Percentiles rank a stretch among this genome's conserved stretches.
Conservation (phyloP, 2,329 filamentous ascomycete genomes). For the Xylariaceae sp. region DNA sequence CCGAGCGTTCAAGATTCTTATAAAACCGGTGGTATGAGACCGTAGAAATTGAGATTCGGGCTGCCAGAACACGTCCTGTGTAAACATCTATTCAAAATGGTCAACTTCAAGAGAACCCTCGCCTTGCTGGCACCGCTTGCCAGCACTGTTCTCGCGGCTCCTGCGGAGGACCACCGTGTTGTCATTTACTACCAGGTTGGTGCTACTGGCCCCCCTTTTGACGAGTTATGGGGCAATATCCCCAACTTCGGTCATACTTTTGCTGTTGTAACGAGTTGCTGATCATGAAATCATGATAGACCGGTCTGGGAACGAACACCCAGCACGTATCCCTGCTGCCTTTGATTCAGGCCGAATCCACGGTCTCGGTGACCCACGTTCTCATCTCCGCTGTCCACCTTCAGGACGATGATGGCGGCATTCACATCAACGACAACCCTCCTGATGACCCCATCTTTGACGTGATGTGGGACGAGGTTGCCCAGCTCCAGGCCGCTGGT, state of each 20-base stretch:
- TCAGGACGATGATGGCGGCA: conserved; percentile 58
- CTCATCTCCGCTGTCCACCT: conserved; percentile 84
- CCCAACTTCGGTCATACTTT: not conserved
- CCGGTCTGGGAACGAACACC: conserved; percentile 41
- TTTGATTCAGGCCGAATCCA: conserved; percentile 41
- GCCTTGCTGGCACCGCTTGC: conserved; percentile 24
- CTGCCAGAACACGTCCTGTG: conserved; percentile 2
- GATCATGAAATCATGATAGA: conserved; percentile 38
- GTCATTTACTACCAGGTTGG: conserved; percentile 32
- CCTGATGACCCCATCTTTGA: conserved; percentile 63
- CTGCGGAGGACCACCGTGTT: conserved; percentile 36
- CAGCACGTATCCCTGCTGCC: conserved; percentile 48
- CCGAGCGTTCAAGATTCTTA: not conserved
- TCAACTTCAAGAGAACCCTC: conserved; percentile 18
- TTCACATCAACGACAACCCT: conserved; percentile 75
- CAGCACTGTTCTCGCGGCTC: conserved; percentile 17
- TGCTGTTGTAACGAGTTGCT: not conserved
- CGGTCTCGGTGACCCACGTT: conserved; percentile 64
- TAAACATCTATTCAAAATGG: conserved; percentile 21
- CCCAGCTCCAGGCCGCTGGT: conserved; percentile 63
- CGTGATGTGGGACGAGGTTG: conserved; percentile 73
- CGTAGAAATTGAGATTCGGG: not conserved
- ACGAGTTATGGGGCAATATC: not conserved
- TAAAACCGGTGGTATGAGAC: not conserved
- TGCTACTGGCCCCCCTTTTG: not conserved